A percentile compares a stretch with the other conserved stretches of the same genome.
Conservation (phyloP, 345 rosid genomes). For the Adansonia digitata region DNA sequence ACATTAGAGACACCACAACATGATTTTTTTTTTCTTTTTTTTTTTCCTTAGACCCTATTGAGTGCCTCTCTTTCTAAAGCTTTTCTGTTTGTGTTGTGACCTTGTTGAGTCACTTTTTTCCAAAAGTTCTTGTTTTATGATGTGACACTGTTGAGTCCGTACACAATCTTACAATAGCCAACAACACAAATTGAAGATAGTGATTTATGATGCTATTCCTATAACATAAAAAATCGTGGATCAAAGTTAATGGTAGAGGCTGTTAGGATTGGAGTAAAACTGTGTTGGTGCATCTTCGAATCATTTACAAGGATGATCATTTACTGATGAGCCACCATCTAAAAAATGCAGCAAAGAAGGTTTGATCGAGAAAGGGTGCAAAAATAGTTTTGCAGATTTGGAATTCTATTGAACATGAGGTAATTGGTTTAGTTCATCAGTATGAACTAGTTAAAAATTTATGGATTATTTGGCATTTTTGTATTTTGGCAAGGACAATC, state of each 20-base stretch:
- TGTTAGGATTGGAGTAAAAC: no score
- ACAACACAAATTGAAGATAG: no score
- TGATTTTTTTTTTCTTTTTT: no score
- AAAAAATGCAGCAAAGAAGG: not conserved
- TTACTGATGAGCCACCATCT: not conserved
- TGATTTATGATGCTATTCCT: no score
- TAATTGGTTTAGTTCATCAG: not conserved
- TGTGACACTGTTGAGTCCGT: no score
- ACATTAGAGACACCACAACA: no score
- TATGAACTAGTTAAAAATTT: not conserved
- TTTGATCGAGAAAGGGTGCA: not conserved
- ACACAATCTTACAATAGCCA: no score
- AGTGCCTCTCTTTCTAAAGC: not conserved
- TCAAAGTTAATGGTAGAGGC: no score
- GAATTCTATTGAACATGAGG: not conserved
- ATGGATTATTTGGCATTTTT: not conserved
- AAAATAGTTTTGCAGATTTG: not conserved
- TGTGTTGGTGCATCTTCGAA: no score
- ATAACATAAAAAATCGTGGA: no score
- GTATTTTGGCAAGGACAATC: not conserved
- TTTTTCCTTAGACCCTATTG: no score
- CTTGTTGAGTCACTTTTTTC: not conserved
- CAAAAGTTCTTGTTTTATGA: not conserved
- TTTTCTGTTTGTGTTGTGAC: not conserved
- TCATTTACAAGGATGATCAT: no score